Conservation (phyloP, 176 grass and related monocot species). For the Phoenix dactylifera region DNA sequence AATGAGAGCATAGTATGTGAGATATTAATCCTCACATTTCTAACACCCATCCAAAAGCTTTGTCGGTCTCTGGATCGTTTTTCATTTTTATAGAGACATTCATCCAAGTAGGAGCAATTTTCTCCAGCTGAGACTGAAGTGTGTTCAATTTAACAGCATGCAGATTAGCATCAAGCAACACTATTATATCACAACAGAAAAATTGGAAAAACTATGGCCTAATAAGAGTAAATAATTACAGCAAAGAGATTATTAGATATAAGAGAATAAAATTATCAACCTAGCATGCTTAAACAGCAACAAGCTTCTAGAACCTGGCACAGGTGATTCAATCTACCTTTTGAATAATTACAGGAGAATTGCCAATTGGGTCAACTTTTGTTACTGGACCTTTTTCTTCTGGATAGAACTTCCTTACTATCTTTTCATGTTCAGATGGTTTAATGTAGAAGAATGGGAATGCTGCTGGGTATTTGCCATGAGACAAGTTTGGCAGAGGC, state of each 20-base stretch:
- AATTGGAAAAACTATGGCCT: too few relatives aligned
- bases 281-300: too few relatives aligned
- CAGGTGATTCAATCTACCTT: constrained; percentile 39
- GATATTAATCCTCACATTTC: constrained; percentile 64
- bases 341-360: constrained; percentile 94
- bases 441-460: constrained; percentile 98
- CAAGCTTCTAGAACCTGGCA: too few relatives aligned
- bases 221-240: background rate
- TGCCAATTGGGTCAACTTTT: constrained; percentile 88
- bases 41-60: constrained; percentile 98
- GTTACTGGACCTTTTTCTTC: constrained; percentile 79
- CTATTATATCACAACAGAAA: too few relatives aligned
- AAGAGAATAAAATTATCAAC: background rate
- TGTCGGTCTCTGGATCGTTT: constrained; percentile 84
- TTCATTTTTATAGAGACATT: constrained; percentile 94
- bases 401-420: constrained; percentile 88
- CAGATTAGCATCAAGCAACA: too few relatives aligned
- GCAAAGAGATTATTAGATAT: background rate
- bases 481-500: constrained; percentile 86
- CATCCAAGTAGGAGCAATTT: constrained; percentile 99
- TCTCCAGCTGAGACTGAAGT: constrained; percentile 58
- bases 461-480: constrained; percentile 52
- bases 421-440: constrained; percentile 75
- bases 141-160: constrained; percentile 4
- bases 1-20: background rate